These are phyloP conservation scores for Eucalyptus albens DNA, from an alignment of 345 rosid genomes.

Conservation along the genomic window DNA sequence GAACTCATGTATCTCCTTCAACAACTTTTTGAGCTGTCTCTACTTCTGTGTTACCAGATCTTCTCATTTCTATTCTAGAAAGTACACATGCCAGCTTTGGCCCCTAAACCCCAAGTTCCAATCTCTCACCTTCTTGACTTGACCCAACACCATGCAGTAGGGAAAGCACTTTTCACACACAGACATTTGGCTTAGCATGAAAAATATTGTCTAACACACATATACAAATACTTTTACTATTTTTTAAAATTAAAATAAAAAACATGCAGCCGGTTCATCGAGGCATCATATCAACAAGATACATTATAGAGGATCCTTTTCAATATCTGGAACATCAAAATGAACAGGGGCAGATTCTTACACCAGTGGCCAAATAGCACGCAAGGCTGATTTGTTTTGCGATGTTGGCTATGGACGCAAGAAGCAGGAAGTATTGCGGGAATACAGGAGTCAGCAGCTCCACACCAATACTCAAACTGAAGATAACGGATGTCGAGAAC, in stretches of 20 bases:
- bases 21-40: not conserved
- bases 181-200: not conserved
- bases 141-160: not conserved
- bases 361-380: slow-evolving; percentile 73
- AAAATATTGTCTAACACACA: not conserved
- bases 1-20: not conserved
- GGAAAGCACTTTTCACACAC: not conserved
- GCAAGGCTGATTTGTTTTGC: slow-evolving; percentile 93
- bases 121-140: not conserved
- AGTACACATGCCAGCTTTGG: not conserved
- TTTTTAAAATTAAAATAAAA: not conserved
- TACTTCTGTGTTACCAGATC: not conserved
- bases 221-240: not conserved
- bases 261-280: not conserved
- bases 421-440: slow-evolving; percentile 71
- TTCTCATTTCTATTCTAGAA: not conserved
- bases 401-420: slow-evolving; percentile 77
- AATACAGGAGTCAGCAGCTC: slow-evolving; percentile 80
- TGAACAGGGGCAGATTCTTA: slow-evolving; percentile 25
- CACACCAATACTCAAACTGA: slow-evolving; percentile 85
- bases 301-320: not conserved
- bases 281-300: not conserved
- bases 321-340: not conserved
- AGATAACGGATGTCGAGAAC: slow-evolving; percentile 69
- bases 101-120: not conserved